These are phyloP conservation scores for Kockiozyma suomiensis DNA, from an alignment of 805 yeast species.

Conservation along the genomic window DNA sequence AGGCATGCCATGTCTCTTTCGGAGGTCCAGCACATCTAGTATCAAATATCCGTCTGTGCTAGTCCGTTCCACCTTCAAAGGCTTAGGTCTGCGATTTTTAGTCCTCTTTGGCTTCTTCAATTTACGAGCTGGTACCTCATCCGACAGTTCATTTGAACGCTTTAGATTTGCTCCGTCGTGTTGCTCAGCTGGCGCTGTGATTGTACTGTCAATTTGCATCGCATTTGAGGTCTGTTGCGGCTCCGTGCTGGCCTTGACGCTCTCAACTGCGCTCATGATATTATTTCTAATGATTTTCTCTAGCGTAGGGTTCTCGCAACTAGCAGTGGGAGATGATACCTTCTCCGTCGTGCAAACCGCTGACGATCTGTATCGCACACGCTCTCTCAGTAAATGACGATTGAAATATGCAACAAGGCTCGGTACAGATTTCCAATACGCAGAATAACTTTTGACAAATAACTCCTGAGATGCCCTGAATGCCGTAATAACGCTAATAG, in stretches of 20 bases:
- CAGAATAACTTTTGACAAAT: too few species aligned
- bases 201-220: neutral
- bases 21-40: slow-evolving; percentile 66
- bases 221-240: neutral
- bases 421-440: too few species aligned
- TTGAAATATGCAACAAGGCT: too few species aligned
- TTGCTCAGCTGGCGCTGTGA: neutral
- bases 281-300: too few species aligned
- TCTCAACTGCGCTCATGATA: neutral
- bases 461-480: neutral
- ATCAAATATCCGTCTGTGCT: slow-evolving; percentile 79
- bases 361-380: neutral
- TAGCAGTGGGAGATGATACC: neutral
- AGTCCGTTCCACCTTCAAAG: slow-evolving; percentile 61
- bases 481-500: neutral
- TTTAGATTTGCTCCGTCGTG: neutral
- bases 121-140: neutral
- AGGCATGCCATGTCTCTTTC: slow-evolving; percentile 47
- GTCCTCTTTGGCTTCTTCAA: neutral
- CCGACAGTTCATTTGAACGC: neutral
- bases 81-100: slow-evolving; percentile 46
- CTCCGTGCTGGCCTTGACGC: neutral
- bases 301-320: neutral
- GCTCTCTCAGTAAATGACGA: too few species aligned
- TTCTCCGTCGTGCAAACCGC: neutral